Conservation (phyloP, 2,329 filamentous ascomycete genomes). For the Coniochaeta prunicola region DNA sequence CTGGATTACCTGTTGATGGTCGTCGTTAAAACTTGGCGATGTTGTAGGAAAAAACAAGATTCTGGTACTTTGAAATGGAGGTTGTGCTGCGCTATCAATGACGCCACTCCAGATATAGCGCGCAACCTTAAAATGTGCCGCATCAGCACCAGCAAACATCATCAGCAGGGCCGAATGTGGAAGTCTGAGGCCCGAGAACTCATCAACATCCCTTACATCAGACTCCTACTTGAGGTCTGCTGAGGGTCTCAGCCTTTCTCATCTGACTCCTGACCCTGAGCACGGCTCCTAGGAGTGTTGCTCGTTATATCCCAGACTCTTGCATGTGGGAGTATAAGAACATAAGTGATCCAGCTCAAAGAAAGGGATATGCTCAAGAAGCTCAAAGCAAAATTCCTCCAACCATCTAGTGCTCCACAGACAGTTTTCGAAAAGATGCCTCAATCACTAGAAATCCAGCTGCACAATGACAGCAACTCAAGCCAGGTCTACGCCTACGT, state of each 20-base stretch:
- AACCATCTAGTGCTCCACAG: not conserved
- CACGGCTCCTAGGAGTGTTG: not conserved
- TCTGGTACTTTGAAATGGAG: not conserved
- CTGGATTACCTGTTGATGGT: not conserved
- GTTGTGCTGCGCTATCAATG: not conserved
- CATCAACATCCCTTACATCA: not conserved
- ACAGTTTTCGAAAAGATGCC: slow-evolving; percentile 22
- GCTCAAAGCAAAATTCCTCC: not conserved
- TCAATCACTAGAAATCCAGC: slow-evolving; percentile 40
- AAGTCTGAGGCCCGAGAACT: not conserved
- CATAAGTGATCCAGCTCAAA: not conserved
- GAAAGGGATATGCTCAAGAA: not conserved
- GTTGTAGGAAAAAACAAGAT: not conserved
- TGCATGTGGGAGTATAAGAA: not conserved
- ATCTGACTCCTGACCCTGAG: not conserved
- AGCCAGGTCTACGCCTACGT: slow-evolving; percentile 56
- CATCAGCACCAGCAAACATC: not conserved
- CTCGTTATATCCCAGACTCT: not conserved
- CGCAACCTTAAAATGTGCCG: not conserved
- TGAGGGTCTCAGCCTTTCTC: not conserved
- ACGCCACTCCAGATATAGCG: not conserved
- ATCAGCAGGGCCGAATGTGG: not conserved
- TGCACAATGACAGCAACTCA: slow-evolving; percentile 49
- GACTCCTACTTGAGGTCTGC: not conserved
- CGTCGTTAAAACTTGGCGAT: not conserved